Evolutionary conservation across 2,329 filamentous ascomycete genomes (phyloP).

Genomic region (Fusarium scirpi): DNA sequence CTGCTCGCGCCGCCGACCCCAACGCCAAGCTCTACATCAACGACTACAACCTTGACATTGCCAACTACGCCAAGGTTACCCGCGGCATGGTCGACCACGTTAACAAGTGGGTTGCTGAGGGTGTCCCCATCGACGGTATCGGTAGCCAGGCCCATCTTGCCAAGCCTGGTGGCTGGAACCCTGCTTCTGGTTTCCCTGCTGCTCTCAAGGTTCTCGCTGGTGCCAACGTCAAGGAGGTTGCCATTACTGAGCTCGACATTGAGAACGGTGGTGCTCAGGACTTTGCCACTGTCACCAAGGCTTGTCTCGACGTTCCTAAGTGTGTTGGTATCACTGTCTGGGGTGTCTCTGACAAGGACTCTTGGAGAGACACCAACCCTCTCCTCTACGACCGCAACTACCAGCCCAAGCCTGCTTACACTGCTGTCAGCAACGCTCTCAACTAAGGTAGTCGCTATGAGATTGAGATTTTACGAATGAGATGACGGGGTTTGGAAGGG

Average conservation of each 20-base stretch:
- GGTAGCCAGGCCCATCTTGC: constrained; percentile 69
- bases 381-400: constrained; percentile 66
- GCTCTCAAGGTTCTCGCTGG: constrained; percentile 66
- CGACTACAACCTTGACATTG: constrained; percentile 75
- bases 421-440: constrained; percentile 47
- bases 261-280: constrained; percentile 65
- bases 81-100: constrained; percentile 68
- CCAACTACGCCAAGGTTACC: constrained; percentile 70
- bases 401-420: constrained; percentile 65
- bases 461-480: no score
- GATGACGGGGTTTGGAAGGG: background rate
- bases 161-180: constrained; percentile 53
- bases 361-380: constrained; percentile 53
- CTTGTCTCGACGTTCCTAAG: constrained; percentile 67
- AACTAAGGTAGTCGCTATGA: background rate
- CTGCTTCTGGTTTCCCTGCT: constrained; percentile 61
- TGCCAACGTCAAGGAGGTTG: constrained; percentile 67
- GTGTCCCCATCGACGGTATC: constrained; percentile 63
- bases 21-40: constrained; percentile 80
- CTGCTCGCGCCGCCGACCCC: constrained; percentile 75
- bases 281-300: constrained; percentile 69
- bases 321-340: constrained; percentile 77
- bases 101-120: constrained; percentile 71
- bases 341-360: constrained; percentile 60
- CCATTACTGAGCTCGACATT: constrained; percentile 78